Evolutionary conservation across 768 basidiomycete species (phyloP), one percentile per base, ranked within the genome.

Genomic region (Cantharellus cinnabarinus): DNA sequence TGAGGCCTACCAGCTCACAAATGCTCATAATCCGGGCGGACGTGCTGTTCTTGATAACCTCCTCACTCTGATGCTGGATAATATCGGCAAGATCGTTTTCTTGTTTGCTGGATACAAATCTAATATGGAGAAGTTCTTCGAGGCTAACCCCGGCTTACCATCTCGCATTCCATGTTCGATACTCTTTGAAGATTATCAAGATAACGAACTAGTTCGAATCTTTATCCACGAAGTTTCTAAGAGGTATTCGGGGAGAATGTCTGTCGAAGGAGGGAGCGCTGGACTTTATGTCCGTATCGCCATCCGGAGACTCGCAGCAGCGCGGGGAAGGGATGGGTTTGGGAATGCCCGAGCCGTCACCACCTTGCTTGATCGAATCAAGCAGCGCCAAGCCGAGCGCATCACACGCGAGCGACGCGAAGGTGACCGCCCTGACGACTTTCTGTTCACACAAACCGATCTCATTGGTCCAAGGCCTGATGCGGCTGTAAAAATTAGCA

Each of bases 111-210:
- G 83, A 3, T 85, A 85, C 66, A 76, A 70, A 66, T 79, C 76
- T 58, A 72, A 85, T 67, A 84, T 85, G 83, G 83, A 85, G 63
- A 78, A 74, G 50, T 85, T 85, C 69, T 84, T 85, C 61, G 82
- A 83, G 61, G 82, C 83, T 61, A 84, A 85, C 63, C 82, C 83
- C 2, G 83, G 83, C 1, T 66, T 85, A 7, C 68, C 69, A 4
- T 83, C 82, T 68, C 79, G 83, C n/a, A 78, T 85, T 4, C 83
- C 83, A 0, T 75, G 79, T 61, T 68, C 66, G 41, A 70, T 85
- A 40, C 69, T 76, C 7, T 84, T 85, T 62, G 67, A 69, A 0
- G 83, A 85, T 62, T 85, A 84, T 63, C 71, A 67, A 4, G 79
- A 84, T 57, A 62, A 65, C 1, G 79, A 84, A 60, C 69, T 84